Evolutionary conservation across 768 basidiomycete species (phyloP).

Genomic region (Pulveroboletus sp.): DNA sequence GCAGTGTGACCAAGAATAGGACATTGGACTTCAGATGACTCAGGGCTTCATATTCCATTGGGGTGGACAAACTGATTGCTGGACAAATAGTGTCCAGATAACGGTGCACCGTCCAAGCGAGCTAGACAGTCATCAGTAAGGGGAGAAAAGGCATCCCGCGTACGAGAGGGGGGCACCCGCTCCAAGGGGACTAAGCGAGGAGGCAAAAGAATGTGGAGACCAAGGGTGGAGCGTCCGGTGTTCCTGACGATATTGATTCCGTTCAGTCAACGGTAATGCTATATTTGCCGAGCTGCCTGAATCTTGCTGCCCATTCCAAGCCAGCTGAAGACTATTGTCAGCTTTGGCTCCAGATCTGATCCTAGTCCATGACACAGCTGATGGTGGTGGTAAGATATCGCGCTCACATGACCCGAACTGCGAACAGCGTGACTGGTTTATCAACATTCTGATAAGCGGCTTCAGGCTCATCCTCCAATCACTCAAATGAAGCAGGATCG

Average conservation of each 20-base stretch:
- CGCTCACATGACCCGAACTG: too few species aligned
- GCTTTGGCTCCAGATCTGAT: too few species aligned
- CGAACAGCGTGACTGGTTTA: too few species aligned
- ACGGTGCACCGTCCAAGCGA: conserved; percentile 25
- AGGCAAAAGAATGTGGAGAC: conserved; percentile 28
- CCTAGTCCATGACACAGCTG: too few species aligned
- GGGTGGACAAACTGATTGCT: neutral
- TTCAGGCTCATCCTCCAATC: too few species aligned
- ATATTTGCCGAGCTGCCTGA: too few species aligned
- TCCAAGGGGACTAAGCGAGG: conserved; percentile 21
- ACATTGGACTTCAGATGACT: conserved; percentile 56
- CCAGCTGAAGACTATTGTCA: too few species aligned
- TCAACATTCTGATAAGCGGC: neutral
- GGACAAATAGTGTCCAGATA: conserved; percentile 23
- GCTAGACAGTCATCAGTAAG: conserved; percentile 24
- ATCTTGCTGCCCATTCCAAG: too few species aligned
- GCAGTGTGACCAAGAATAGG: conserved; percentile 55
- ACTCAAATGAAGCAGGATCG: too few species aligned
- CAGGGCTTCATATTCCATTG: neutral
- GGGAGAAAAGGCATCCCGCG: conserved; percentile 21
- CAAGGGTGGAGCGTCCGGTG: conserved; percentile 31
- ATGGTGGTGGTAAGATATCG: too few species aligned
- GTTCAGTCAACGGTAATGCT: neutral
- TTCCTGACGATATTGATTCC: conserved; percentile 27
- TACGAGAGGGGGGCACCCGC: conserved; percentile 21